Conservation (phyloP, 2,329 filamentous ascomycete species). For the Ilyonectria sp. region DNA sequence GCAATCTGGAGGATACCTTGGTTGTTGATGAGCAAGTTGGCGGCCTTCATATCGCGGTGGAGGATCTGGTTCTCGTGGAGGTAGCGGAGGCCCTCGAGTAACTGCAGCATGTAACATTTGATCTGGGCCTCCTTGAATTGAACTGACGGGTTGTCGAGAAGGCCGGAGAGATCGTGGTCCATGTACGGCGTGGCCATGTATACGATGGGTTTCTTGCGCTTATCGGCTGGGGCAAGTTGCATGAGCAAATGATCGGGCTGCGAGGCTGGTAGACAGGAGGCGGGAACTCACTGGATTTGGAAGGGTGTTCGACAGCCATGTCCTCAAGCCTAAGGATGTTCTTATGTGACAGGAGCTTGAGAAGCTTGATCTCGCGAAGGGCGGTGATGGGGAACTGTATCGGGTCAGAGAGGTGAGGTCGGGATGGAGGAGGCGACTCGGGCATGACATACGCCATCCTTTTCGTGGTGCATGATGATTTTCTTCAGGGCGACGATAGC, state of each 20-base stretch:
- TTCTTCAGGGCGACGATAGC: slow-evolving; percentile 92
- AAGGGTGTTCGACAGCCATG: slow-evolving; percentile 91
- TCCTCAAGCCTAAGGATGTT: slow-evolving; percentile 92
- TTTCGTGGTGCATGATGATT: slow-evolving; percentile 99
- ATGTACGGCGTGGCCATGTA: slow-evolving; percentile 99
- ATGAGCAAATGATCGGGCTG: slow-evolving; percentile 26
- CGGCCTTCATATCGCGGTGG: slow-evolving; percentile 98
- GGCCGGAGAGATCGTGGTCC: slow-evolving; percentile 97
- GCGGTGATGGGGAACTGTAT: slow-evolving; percentile 94
- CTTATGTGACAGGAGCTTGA: slow-evolving; percentile 93
- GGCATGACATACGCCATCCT: slow-evolving; percentile 81
- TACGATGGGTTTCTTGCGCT: slow-evolving; percentile 87
- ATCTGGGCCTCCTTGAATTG: slow-evolving; percentile 91
- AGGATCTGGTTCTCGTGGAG: slow-evolving; percentile 92
- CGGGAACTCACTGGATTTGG: slow-evolving; percentile 68
- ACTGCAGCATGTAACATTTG: slow-evolving; percentile 97
- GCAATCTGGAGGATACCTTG: slow-evolving; percentile 94
- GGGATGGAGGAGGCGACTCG: slow-evolving; percentile 8
- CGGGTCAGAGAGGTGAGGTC: slow-evolving; percentile 27
- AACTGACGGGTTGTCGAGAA: slow-evolving; percentile 94
- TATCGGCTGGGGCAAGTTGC: slow-evolving; percentile 70
- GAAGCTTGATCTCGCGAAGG: slow-evolving; percentile 95
- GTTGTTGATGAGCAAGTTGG: slow-evolving; percentile 97
- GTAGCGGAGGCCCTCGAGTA: slow-evolving; percentile 91
- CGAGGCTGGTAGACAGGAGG: neutral